Percentiles rank a stretch among this genome's conserved stretches.
These are phyloP conservation scores for Epichloe elymi DNA, from an alignment of 2,329 filamentous ascomycete genomes.

Conservation along the genomic window DNA sequence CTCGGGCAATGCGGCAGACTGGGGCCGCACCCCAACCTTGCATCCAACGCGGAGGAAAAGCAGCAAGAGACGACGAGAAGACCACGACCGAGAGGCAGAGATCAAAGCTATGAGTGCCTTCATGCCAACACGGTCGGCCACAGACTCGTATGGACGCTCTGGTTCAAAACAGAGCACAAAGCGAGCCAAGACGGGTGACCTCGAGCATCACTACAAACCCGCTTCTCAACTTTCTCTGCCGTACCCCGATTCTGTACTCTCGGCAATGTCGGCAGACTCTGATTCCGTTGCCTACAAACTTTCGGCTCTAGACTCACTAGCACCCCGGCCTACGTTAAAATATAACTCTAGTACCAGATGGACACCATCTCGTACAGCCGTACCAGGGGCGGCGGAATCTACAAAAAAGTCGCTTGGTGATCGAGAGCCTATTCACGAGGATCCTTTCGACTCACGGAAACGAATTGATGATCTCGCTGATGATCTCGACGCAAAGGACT, in stretches of 20 bases:
- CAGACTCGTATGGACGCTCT: conserved; percentile 45
- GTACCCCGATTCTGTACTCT: conserved; percentile 59
- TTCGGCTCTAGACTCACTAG: conserved; percentile 66
- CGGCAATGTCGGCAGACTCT: conserved; percentile 60
- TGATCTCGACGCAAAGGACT: conserved; percentile 67
- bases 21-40: conserved; percentile 33
- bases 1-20: conserved; percentile 8
- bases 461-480: conserved; percentile 64
- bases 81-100: conserved; percentile 71
- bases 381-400: conserved; percentile 34
- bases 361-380: conserved; percentile 30
- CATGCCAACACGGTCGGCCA: conserved; percentile 50
- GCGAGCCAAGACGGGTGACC: conserved; percentile 43
- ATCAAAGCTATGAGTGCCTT: conserved; percentile 71
- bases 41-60: conserved; percentile 55
- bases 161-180: conserved; percentile 53
- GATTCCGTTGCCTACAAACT: conserved; percentile 66
- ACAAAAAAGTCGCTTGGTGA: conserved; percentile 38
- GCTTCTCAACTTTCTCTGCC: conserved; percentile 66
- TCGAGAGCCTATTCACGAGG: conserved; percentile 44
- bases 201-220: conserved; percentile 43
- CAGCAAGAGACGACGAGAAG: conserved; percentile 63
- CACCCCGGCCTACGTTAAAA: conserved; percentile 72
- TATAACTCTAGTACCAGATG: conserved; percentile 54
- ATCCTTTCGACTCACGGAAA: conserved; percentile 46